Conservation (phyloP, 2,329 filamentous ascomycete species). For the Sporothrix schenckii region DNA sequence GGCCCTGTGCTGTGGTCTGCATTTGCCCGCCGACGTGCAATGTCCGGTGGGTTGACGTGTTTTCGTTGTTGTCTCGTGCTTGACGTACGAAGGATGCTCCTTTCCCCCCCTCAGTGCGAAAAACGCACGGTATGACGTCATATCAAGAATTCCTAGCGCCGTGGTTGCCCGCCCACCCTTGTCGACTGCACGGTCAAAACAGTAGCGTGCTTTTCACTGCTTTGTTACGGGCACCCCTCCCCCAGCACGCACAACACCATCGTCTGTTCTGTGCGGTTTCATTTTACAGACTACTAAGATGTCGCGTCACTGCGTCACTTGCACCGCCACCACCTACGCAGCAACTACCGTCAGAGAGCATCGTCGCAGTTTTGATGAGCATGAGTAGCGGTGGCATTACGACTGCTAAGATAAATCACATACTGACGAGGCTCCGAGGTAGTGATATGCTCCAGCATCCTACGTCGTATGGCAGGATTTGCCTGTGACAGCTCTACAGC, state of each 20-base stretch:
- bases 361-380: not conserved
- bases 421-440: too few species aligned
- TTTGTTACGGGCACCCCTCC: constrained; percentile 22
- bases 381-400: too few species aligned
- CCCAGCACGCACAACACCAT: too few species aligned
- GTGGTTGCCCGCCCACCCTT: constrained; percentile 17
- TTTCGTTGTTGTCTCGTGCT: constrained; percentile 3
- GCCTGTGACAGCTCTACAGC: not conserved
- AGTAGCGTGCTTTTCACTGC: constrained; percentile 4
- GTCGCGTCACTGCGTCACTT: not conserved
- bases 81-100: not conserved
- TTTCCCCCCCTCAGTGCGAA: not conserved
- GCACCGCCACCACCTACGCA: not conserved
- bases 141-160: not conserved
- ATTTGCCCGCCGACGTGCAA: constrained; percentile 3
- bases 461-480: not conserved
- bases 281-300: not conserved
- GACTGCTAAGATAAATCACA: not conserved
- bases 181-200: constrained; percentile 25
- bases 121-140: constrained; percentile 27
- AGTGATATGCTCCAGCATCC: too few species aligned
- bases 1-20: constrained; percentile 1
- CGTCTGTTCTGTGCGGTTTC: not conserved
- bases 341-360: not conserved
- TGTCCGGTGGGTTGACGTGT: not conserved